Evolutionary conservation across 129 eudicot genomes (phyloP).

Genomic region (Logfia minima): DNA sequence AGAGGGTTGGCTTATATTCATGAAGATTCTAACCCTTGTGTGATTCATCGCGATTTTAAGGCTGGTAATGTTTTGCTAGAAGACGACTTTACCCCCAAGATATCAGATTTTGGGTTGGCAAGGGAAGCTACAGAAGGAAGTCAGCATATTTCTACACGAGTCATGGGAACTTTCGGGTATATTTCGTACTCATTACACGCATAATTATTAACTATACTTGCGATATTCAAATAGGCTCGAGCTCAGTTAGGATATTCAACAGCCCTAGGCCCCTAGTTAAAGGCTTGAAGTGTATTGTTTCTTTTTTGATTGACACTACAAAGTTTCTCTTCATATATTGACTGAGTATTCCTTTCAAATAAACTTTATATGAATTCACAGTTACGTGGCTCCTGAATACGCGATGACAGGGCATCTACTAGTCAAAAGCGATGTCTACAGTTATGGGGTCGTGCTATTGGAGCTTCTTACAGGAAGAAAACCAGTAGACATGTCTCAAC

Average conservation of each 20-base stretch:
- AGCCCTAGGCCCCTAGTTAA: not conserved
- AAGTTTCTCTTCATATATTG: not conserved
- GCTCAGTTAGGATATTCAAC: not conserved
- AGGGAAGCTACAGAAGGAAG: slow-evolving; percentile 90
- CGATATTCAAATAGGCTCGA: not conserved
- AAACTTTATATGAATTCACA: slow-evolving; percentile 14
- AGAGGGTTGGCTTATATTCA: slow-evolving; percentile 96
- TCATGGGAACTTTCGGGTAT: slow-evolving; percentile 98
- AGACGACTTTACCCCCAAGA: slow-evolving; percentile 83
- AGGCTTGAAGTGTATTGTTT: not conserved
- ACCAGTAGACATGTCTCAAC: slow-evolving; percentile 88
- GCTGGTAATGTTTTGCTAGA: slow-evolving; percentile 82
- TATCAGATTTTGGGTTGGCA: slow-evolving; percentile 91
- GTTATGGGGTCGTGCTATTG: slow-evolving; percentile 81
- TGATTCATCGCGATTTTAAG: slow-evolving; percentile 89
- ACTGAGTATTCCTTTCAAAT: not conserved
- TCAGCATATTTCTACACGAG: slow-evolving; percentile 74
- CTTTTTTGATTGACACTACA: not conserved
- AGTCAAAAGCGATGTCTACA: slow-evolving; percentile 91
- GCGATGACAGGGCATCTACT: slow-evolving; percentile 95
- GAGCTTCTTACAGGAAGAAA: slow-evolving; percentile 81
- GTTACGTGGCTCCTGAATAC: slow-evolving; percentile 31
- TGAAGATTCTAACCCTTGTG: slow-evolving; percentile 92
- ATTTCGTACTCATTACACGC: slow-evolving; percentile 7
- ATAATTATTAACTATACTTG: not conserved